phyloP scores from a whole-genome alignment of 2,329 filamentous ascomycete species.

The Ceratocystis variospora region DNA sequence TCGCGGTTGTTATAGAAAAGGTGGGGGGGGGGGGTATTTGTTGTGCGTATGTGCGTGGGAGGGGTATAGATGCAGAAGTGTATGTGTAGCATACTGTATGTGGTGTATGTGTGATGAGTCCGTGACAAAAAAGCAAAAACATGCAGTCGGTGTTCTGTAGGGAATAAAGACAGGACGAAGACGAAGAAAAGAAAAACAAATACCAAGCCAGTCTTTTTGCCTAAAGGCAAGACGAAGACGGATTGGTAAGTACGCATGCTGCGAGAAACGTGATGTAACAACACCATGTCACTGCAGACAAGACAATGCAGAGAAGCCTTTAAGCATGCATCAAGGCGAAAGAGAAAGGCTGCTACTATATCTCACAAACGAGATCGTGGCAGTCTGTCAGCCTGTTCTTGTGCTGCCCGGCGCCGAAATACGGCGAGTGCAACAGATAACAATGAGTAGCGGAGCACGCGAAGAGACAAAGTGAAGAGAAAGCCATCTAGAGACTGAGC shows the following conservation, averaged over 20 bases:
- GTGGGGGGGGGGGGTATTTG: neutral
- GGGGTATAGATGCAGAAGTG: neutral
- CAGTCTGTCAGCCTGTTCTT: too few relatives aligned
- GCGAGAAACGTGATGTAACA: slow-evolving; percentile 17
- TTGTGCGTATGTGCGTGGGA: neutral
- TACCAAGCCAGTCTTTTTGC: neutral
- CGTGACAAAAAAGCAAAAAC: neutral
- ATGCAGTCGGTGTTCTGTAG: neutral
- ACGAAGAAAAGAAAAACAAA: neutral
- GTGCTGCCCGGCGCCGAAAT: neutral
- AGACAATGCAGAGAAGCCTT: neutral
- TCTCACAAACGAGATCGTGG: slow-evolving; percentile 16
- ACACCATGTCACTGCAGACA: slow-evolving; percentile 15
- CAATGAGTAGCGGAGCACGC: neutral
- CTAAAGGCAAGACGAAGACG: neutral
- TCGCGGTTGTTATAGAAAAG: slow-evolving; percentile 12
- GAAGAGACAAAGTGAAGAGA: neutral
- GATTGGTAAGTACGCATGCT: slow-evolving; percentile 11
- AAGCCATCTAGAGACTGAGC: neutral
- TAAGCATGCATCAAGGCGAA: neutral
- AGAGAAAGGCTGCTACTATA: neutral
- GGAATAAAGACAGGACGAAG: neutral
- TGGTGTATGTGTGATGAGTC: slow-evolving; percentile 7
- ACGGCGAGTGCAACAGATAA: neutral
- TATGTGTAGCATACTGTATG: neutral